Evolutionary conservation across 139 green algal genomes (phyloP).

Genomic region (Ettlia oleoabundans): DNA sequence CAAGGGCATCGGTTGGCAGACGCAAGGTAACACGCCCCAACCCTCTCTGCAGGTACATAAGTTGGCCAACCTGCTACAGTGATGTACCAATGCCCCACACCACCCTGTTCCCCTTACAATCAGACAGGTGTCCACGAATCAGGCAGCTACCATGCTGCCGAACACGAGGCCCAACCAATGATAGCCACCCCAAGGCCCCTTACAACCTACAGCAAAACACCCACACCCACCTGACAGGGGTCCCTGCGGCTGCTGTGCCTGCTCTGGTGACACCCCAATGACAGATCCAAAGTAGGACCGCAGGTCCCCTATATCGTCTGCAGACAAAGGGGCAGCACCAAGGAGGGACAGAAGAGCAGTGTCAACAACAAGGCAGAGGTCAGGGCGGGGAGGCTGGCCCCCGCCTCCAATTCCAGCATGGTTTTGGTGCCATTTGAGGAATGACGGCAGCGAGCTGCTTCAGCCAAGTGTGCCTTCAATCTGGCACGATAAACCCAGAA

Average conservation of each 20-base stretch:
- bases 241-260: background rate
- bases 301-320: slow-evolving; percentile 9
- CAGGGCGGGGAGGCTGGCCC: background rate
- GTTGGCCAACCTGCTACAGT: too few species aligned
- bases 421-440: too few species aligned
- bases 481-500: background rate
- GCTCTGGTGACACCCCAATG: background rate
- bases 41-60: too few species aligned
- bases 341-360: background rate
- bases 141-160: background rate
- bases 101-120: too few species aligned
- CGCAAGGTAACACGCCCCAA: too few species aligned
- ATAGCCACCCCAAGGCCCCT: background rate
- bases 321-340: background rate
- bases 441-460: too few species aligned
- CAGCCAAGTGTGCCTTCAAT: background rate
- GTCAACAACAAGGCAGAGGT: too few species aligned
- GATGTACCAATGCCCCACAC: too few species aligned
- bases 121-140: background rate
- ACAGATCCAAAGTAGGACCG: slow-evolving; percentile 15
- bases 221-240: slow-evolving; percentile 7
- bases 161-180: background rate
- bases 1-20: background rate
- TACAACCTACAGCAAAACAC: background rate
- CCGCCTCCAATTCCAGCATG: too few species aligned